These are phyloP conservation scores for Ettlia oleoabundans DNA, from an alignment of 139 green algal species.

Conservation along the genomic window DNA sequence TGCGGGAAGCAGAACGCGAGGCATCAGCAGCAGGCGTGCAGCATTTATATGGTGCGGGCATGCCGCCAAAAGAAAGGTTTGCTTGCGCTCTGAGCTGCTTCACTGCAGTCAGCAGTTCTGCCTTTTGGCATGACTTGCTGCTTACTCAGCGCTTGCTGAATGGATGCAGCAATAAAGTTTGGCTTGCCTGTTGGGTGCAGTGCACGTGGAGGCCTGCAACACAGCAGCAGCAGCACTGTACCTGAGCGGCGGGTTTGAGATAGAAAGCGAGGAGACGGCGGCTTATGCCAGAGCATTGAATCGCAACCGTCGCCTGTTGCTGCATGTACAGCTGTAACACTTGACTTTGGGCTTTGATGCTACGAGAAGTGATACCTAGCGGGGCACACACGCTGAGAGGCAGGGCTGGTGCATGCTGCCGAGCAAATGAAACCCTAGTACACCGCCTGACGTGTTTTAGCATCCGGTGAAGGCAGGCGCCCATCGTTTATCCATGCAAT, in stretches of 20 bases:
- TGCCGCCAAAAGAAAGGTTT: neutral
- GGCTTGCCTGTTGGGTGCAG: conserved; percentile 75
- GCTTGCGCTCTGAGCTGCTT: too few relatives aligned
- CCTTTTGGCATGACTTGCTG: too few relatives aligned
- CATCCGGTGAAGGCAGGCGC: too few relatives aligned
- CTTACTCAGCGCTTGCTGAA: neutral
- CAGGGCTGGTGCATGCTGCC: too few relatives aligned
- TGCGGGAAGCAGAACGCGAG: neutral
- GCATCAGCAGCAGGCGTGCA: conserved; percentile 39
- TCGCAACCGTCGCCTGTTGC: conserved; percentile 61
- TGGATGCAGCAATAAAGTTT: conserved; percentile 5
- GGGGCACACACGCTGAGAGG: too few relatives aligned
- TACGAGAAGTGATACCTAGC: too few relatives aligned
- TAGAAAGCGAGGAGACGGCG: conserved; percentile 65
- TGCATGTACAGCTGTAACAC: conserved; percentile 41
- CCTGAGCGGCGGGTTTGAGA: conserved; percentile 48
- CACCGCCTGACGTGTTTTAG: too few relatives aligned
- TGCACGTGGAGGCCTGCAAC: conserved; percentile 77
- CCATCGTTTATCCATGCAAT: too few relatives aligned
- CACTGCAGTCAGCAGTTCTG: too few relatives aligned
- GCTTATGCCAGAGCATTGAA: conserved; percentile 46
- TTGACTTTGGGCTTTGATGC: neutral
- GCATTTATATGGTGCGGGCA: conserved; percentile 62
- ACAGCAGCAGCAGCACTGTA: conserved; percentile 66
- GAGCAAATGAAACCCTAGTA: too few relatives aligned